Base-by-base conservation (phyloP, 805 yeast species). In the Metschnikowia cerradonensis region DNA sequence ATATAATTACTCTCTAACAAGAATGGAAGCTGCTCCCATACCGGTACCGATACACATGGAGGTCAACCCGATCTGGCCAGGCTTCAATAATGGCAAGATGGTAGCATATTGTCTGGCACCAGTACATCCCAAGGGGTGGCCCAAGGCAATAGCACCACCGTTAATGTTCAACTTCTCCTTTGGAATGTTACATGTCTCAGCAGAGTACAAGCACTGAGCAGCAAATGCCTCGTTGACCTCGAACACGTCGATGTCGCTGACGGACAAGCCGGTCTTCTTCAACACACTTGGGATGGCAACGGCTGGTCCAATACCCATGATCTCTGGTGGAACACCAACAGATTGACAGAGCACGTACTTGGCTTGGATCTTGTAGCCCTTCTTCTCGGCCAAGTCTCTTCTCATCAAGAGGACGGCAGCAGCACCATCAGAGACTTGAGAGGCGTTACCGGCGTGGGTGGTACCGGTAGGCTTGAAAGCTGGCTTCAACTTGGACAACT, bases 31-130 rank as follows among this genome's bases (percentile, higher is more conserved):
- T 33, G 97, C 97, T 58, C 98, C 98, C 96, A 91, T 92, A 61
- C 98, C 98, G 34, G 97, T 90, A 63, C 98, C 98, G 58, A 92
- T 84, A 76, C 98, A 92, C 98, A 92, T 92, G 56, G 96, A 86
- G 11, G 95, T 88, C 48, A 92, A 84, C 58, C 98, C 98, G 57
- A 90, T 72, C 73, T 90, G 83, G 54, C 92, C 95, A 26, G 80
- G 67, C 67, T 84, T 72, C 62, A 91, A 78, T 73, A 90, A 92
- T 61, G 91, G 79, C 66, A 92, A 70, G 54, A 92, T 70, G 4
- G 98, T 92, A 41, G 97, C 91, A 47, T 89, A 79, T 73, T 91
- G 97, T 70, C 98, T 84, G 11, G 97, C 90, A 65, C 96, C 96
- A 45, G 68, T 64, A 48, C 72, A 48, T 54, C 78, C 78, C 60